phyloP scores from a whole-genome alignment of 225 moss, liverwort and hornwort genomes.

The Takakia lepidozioides region DNA sequence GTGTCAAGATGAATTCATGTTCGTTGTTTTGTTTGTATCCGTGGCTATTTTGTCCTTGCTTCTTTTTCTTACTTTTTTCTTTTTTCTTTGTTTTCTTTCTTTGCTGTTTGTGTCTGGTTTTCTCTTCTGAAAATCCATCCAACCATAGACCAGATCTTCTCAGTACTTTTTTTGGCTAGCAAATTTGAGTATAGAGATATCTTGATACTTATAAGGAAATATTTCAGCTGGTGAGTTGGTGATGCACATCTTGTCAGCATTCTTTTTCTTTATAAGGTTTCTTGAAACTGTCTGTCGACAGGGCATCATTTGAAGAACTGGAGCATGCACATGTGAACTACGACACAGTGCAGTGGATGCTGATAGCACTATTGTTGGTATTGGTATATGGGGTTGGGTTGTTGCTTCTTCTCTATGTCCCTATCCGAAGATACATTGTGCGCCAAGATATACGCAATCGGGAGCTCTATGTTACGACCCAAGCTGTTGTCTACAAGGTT shows the following conservation, averaged over 20 bases:
- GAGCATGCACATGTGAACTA: slow-evolving; percentile 52
- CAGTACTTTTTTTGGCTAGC: background rate
- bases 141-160: background rate
- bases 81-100: no score
- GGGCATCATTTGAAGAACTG: slow-evolving; percentile 45
- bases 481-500: slow-evolving; percentile 58
- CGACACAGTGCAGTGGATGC: slow-evolving; percentile 53
- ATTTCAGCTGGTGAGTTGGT: background rate
- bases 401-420: slow-evolving; percentile 49
- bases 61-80: no score
- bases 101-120: no score
- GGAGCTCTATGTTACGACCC: slow-evolving; percentile 45
- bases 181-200: background rate
- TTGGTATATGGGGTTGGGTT: slow-evolving; percentile 57
- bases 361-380: slow-evolving; percentile 46
- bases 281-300: background rate
- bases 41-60: no score
- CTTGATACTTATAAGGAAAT: background rate
- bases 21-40: no score
- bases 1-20: no score
- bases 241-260: no score
- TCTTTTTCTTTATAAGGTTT: no score
- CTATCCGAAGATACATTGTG: slow-evolving; percentile 44
- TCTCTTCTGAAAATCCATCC: no score
- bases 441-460: slow-evolving; percentile 44